Evolutionary conservation across 1,284 basidiomycete species (phyloP).

Genomic region (Lentinula novae-zelandiae): DNA sequence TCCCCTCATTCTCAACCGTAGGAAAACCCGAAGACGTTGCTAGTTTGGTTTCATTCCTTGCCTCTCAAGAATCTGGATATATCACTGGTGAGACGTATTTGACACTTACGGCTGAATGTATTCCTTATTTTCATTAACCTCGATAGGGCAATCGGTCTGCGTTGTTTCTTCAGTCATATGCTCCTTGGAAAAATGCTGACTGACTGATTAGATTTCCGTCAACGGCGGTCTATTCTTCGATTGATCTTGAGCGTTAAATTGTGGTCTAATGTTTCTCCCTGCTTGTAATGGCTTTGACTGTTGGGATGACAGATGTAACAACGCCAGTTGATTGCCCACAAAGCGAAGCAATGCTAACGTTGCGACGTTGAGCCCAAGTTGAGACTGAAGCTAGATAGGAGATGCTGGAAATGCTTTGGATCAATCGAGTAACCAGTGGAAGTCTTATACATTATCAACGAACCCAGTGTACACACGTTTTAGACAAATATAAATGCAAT

Average conservation of each 20-base stretch:
- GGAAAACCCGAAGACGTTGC: constrained; percentile 1
- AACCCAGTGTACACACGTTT: too few species aligned
- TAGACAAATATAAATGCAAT: too few species aligned
- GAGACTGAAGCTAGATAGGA: too few species aligned
- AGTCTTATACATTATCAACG: too few species aligned
- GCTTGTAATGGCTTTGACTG: neutral
- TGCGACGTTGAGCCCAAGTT: too few species aligned
- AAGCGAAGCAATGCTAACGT: too few species aligned
- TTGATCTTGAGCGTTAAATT: neutral
- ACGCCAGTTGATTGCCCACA: too few species aligned
- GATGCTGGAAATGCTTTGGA: too few species aligned
- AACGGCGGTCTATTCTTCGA: neutral
- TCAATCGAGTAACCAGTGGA: too few species aligned
- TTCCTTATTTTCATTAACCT: neutral
- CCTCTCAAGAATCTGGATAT: constrained; percentile 8
- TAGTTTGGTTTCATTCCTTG: constrained; percentile 8
- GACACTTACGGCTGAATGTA: neutral
- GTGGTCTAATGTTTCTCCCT: neutral
- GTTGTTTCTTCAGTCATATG: neutral
- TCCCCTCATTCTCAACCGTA: neutral
- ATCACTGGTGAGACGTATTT: constrained; percentile 8
- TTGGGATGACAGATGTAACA: too few species aligned
- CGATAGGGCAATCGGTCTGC: neutral
- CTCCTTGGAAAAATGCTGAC: too few species aligned
- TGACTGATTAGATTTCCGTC: neutral